phyloP scores from a whole-genome alignment of 257 asterid genomes.

The Fraxinus excelsior region DNA sequence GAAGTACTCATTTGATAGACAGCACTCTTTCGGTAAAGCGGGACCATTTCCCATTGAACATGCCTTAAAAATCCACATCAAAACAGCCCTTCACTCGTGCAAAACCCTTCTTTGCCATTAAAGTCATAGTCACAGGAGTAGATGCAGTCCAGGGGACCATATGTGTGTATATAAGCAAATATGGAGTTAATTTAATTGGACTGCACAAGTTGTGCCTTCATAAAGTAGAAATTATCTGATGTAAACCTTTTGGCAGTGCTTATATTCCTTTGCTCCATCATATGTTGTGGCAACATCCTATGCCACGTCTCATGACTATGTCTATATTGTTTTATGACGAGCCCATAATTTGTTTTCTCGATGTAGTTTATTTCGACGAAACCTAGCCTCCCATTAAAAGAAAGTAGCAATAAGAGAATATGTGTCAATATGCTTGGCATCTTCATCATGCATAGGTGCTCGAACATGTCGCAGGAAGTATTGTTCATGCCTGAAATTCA shows the following conservation, averaged over 20 bases:
- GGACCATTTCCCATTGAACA: conserved; percentile 28
- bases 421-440: too few relatives aligned
- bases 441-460: too few relatives aligned
- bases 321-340: background rate
- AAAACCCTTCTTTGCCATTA: conserved; percentile 41
- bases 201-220: conserved; percentile 13
- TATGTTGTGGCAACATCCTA: background rate
- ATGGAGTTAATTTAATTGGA: conserved; percentile 10
- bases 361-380: background rate
- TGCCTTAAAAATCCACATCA: conserved; percentile 29
- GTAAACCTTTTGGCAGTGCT: conserved; percentile 13
- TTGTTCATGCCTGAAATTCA: too few relatives aligned
- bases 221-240: conserved; percentile 23
- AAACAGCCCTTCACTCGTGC: conserved; percentile 44
- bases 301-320: background rate
- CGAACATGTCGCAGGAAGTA: too few relatives aligned
- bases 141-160: conserved; percentile 39
- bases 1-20: conserved; percentile 24
- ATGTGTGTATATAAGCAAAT: background rate
- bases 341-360: background rate
- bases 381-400: too few relatives aligned
- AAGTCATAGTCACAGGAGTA: conserved; percentile 34
- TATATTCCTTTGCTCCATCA: conserved; percentile 19
- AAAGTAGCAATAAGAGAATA: too few relatives aligned
- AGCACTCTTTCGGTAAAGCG: conserved; percentile 30